A percentile compares a stretch with the other conserved stretches of the same genome.
These are phyloP conservation scores for Agrocybe pediades DNA, from an alignment of 768 basidiomycete genomes.

Conservation along the genomic window DNA sequence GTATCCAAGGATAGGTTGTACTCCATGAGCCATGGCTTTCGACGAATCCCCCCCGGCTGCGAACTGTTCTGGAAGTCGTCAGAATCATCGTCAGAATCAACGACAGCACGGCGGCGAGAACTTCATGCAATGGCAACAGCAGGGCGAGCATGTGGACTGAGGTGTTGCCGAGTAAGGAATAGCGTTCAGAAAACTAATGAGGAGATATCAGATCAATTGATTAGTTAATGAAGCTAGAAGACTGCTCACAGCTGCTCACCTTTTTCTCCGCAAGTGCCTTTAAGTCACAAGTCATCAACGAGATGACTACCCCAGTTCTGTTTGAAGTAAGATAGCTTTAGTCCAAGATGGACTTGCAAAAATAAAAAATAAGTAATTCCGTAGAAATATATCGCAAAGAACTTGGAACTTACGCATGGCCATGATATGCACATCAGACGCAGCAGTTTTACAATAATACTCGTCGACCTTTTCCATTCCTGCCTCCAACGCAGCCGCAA, in stretches of 20 bases:
- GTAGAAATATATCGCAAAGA: neutral
- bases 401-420: conserved; percentile 21
- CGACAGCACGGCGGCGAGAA: neutral
- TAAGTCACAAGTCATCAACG: neutral
- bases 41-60: neutral
- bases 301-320: conserved; percentile 6
- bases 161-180: neutral
- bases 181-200: conserved; percentile 8
- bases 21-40: conserved; percentile 1
- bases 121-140: no score
- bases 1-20: neutral
- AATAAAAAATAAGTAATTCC: neutral
- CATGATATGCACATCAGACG: conserved; percentile 27
- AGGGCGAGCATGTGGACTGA: no score
- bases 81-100: neutral
- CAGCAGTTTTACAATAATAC: conserved; percentile 26
- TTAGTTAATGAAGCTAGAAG: neutral
- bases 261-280: neutral
- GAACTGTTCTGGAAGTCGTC: neutral
- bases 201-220: neutral
- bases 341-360: conserved; percentile 1
- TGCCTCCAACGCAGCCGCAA: conserved; percentile 15
- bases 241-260: neutral
- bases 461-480: conserved; percentile 22
- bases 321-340: conserved; percentile 6